Percentiles rank a stretch among this genome's conserved stretches.
phyloP scores from a whole-genome alignment of 495 filamentous ascomycete genomes.

The Penicillium cinerascens region DNA sequence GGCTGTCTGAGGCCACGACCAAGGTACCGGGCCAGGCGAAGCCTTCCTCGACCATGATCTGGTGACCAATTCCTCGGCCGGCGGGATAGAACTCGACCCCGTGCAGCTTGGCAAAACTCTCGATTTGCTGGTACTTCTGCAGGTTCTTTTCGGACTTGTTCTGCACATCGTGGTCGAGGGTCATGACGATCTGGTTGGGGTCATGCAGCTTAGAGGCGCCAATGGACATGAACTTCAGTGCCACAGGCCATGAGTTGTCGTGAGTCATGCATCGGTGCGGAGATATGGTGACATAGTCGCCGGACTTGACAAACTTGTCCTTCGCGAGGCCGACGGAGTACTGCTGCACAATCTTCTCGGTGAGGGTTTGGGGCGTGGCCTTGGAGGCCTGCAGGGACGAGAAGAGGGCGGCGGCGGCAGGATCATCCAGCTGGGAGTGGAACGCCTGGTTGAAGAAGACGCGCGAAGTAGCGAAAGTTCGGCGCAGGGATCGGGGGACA shows the following conservation, averaged over 20 bases:
- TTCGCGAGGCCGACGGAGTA: slow-evolving; percentile 67
- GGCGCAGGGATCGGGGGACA: slow-evolving; percentile 26
- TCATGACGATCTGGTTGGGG: slow-evolving; percentile 77
- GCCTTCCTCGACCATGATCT: slow-evolving; percentile 85
- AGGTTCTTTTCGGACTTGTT: slow-evolving; percentile 81
- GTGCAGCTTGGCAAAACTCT: slow-evolving; percentile 78
- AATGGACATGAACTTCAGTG: slow-evolving; percentile 81
- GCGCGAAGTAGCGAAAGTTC: slow-evolving; percentile 39
- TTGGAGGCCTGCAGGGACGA: slow-evolving; percentile 36
- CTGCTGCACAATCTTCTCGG: slow-evolving; percentile 87
- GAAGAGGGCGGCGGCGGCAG: slow-evolving; percentile 40
- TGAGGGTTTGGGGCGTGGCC: slow-evolving; percentile 65
- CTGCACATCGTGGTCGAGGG: slow-evolving; percentile 91
- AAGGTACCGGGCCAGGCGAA: slow-evolving; percentile 82
- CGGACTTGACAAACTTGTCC: slow-evolving; percentile 67
- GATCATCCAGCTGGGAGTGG: slow-evolving; percentile 47
- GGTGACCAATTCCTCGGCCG: slow-evolving; percentile 81
- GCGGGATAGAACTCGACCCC: slow-evolving; percentile 83
- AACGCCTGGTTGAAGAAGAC: slow-evolving; percentile 46
- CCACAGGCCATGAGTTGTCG: slow-evolving; percentile 88
- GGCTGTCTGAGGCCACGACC: slow-evolving; percentile 76
- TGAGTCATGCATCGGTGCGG: slow-evolving; percentile 84
- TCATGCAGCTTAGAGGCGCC: slow-evolving; percentile 75
- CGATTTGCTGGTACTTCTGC: slow-evolving; percentile 80
- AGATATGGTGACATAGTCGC: slow-evolving; percentile 79